Percentiles rank a stretch among this genome's conserved stretches.
These are phyloP conservation scores for Didymella lethalis DNA, from an alignment of 2,329 filamentous ascomycete genomes.

Conservation along the genomic window DNA sequence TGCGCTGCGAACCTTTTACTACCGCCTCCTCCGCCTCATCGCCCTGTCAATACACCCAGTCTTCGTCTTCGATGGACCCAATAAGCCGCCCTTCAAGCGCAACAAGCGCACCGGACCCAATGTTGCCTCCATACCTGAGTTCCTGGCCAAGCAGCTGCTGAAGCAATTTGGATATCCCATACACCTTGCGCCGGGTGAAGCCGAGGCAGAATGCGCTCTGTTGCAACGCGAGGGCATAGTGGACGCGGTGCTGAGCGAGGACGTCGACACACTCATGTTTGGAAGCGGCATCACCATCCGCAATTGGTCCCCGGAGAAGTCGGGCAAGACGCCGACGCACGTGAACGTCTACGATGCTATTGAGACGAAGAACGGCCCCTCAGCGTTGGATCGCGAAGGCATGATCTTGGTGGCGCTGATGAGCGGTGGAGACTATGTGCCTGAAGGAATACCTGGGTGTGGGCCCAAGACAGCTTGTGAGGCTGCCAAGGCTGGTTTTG, in stretches of 20 bases:
- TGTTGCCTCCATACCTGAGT: constrained; percentile 72
- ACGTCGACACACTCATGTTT: constrained; percentile 98
- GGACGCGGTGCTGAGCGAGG: constrained; percentile 93
- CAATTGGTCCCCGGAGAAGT: constrained; percentile 80
- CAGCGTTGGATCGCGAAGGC: constrained; percentile 79
- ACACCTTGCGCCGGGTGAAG: constrained; percentile 91
- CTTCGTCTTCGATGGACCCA: constrained; percentile 88
- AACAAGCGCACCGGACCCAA: constrained; percentile 74
- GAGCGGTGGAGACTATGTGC: constrained; percentile 93
- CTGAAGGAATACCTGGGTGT: constrained; percentile 85
- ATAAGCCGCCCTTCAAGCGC: constrained; percentile 87
- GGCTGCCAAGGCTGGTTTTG: constrained; percentile 88
- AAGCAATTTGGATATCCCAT: constrained; percentile 83
- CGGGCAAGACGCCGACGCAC: constrained; percentile 79
- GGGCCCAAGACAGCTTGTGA: constrained; percentile 89
- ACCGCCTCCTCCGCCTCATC: constrained; percentile 81
- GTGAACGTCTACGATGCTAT: constrained; percentile 79
- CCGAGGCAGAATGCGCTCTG: constrained; percentile 92
- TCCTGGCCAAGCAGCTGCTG: constrained; percentile 83
- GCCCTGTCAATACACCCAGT: constrained; percentile 81
- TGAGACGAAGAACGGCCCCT: constrained; percentile 61
- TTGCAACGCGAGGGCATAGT: constrained; percentile 74
- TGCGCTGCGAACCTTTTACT: constrained; percentile 90
- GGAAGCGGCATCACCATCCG: constrained; percentile 80
- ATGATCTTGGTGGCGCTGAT: constrained; percentile 95